Evolutionary conservation across 1,284 basidiomycete species (phyloP).

Genomic region (Puccinia coronata): DNA sequence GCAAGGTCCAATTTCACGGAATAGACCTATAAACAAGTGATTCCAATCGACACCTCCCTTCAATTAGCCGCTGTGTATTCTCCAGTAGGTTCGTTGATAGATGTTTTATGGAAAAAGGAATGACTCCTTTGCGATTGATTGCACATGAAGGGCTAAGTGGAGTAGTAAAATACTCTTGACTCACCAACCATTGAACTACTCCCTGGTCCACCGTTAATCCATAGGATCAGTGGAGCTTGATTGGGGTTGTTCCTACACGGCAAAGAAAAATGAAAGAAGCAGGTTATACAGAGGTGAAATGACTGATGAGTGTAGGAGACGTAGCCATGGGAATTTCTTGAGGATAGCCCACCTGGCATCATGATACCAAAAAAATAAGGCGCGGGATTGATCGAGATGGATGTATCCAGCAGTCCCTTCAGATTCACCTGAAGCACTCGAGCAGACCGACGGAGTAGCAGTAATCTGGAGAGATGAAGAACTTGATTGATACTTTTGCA

Average conservation of each 20-base stretch:
- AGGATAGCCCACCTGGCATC: neutral
- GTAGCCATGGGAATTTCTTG: neutral
- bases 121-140: too few species aligned
- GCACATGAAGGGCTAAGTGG: too few species aligned
- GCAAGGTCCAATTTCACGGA: conserved; percentile 42
- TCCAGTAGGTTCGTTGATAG: neutral
- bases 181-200: conserved; percentile 40
- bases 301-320: neutral
- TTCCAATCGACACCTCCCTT: neutral
- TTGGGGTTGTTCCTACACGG: conserved; percentile 28
- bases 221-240: conserved; percentile 38
- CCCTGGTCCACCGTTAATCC: conserved; percentile 43
- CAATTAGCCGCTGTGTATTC: neutral
- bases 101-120: neutral
- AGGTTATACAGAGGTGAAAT: neutral
- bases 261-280: neutral
- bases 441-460: neutral
- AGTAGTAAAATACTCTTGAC: neutral
- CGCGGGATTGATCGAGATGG: neutral
- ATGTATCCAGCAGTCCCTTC: conserved; percentile 7
- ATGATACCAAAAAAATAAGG: conserved; percentile 25
- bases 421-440: neutral
- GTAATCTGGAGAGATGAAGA: neutral
- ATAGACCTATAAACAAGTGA: conserved; percentile 6
- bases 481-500: too few species aligned